Base-by-base conservation (phyloP, 148 eudicot species). In the Linanthus parryae region DNA sequence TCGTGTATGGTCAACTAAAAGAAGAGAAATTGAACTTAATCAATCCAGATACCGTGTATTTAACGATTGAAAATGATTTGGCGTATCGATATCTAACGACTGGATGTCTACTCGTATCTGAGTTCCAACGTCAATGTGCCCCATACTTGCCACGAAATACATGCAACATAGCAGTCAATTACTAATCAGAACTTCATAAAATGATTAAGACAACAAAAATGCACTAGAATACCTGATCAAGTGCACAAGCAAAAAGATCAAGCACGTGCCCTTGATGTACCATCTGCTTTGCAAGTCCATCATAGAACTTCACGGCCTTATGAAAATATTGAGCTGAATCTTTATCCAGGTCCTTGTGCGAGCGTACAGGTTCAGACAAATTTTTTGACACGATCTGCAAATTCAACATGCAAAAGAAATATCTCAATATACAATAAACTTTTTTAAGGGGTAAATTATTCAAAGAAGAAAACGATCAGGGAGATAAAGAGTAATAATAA, bases 321-420 rank as follows among this genome's bases (percentile, higher is more conserved):
- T 84, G 94, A 63, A 73, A 87, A 59, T 68, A 75, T 34, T 85
- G 88, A 52, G 81, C 96, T 59, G 94, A 80, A 79, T 88, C 98
- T 74, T 92, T 92, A 71, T 92, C 98, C 58, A 92, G 71, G 63
- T 92, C 98, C 73, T 92, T 92, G 71, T 92, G 98, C 57, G 94
- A 92, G 58, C 98, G 94, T 33, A 92, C 78, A 24, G 98, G 94
- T 63, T 92, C 98, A 62, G 96, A 87, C 47, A 92, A 71, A 52
- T 12, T 78, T 63, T 73, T 92, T 15, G 94, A 77, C 34, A 87
- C 95, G 67, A 92, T 87, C 98, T 92, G 82, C 59, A 73, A 48
- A 44, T 22, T 23, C 4, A 7, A 25, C 28, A 45, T 18, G 33
- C 44, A 31, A 59, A 26, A 42, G 24, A n/a, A 47, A 48, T 11